Evolutionary conservation across 2,329 filamentous ascomycete genomes (phyloP), one percentile per base, ranked within the genome.

Genomic region (Ophiostoma australiae): DNA sequence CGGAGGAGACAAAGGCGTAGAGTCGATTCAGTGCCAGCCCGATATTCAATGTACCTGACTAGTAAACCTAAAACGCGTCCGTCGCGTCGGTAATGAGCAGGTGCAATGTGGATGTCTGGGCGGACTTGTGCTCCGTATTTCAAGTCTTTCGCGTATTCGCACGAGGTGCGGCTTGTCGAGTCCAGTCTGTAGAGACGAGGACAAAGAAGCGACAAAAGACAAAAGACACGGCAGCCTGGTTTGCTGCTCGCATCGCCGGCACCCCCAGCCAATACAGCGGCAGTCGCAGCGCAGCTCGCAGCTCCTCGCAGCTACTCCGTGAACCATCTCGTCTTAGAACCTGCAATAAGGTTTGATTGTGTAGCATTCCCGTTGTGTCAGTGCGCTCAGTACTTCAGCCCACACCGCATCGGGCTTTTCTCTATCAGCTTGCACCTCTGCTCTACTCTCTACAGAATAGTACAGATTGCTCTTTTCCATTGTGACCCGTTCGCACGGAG

Each of bases 41-140:
- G 27, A 41, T 13, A n/a, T n/a, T n/a, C n/a, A n/a, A n/a, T 63
- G 58, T 63, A 27, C 58, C 58, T 63, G 58, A 58, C 58, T 63
- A 63, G 58, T 63, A 17, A 23, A 63, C 58, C 23, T 63, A 63
- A 63, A 63, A 63, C 58, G 58, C 58, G 58, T 63, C 58, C 58
- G 58, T 63, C 58, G 52, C 52, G 58, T 33, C 58, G 58, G 58
- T 63, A 63, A 63, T 63, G 58, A 63, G 58, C 58, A 63, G 20
- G 58, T 63, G 27, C 6, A n/a, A 33, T 63, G 58, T 15, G 23
- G 52, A 58, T 58, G 52, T 58, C 52, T 63, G 58, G 58, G 58
- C 58, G 52, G 52, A 10, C 20, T 58, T 6, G 52, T 58, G n/a
- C 15, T 48, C 48, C 8, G 23, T 27, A 27, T 10, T 55, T 39